Percentiles rank a stretch among this genome's conserved stretches.
These are phyloP conservation scores for Mallotus japonicus DNA, from an alignment of 441 rosid genomes.

Conservation along the genomic window DNA sequence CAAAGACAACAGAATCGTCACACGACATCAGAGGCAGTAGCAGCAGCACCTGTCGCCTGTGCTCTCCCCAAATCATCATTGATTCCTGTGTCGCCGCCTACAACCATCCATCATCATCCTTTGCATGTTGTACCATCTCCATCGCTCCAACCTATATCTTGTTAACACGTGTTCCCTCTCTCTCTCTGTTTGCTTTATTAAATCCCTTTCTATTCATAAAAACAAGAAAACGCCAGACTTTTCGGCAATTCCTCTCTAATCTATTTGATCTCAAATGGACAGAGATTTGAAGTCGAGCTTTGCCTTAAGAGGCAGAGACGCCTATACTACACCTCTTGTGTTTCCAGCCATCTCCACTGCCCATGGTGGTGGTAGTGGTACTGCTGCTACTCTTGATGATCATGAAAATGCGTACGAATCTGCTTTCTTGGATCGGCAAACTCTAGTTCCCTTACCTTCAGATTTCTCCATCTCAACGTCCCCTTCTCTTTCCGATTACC, in stretches of 20 bases:
- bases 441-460: not conserved
- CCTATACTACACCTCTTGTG: too few relatives aligned
- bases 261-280: constrained; percentile 28
- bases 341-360: too few relatives aligned
- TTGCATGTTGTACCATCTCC: not conserved
- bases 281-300: constrained; percentile 7
- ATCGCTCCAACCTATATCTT: not conserved
- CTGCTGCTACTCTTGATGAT: too few relatives aligned
- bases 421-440: too few relatives aligned
- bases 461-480: not conserved
- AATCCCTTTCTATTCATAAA: too few relatives aligned
- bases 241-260: too few relatives aligned
- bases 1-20: too few relatives aligned
- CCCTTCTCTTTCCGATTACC: not conserved
- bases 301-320: not conserved
- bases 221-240: not conserved
- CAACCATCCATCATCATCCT: not conserved
- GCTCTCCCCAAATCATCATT: constrained; percentile 33
- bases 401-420: too few relatives aligned
- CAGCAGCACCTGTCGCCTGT: not conserved
- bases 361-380: too few relatives aligned
- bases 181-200: not conserved
- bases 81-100: constrained; percentile 40
- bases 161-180: constrained; percentile 34
- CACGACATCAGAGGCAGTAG: too few relatives aligned